phyloP scores from a whole-genome alignment of 2,329 filamentous ascomycete species.

The Sporothrix protearum region DNA sequence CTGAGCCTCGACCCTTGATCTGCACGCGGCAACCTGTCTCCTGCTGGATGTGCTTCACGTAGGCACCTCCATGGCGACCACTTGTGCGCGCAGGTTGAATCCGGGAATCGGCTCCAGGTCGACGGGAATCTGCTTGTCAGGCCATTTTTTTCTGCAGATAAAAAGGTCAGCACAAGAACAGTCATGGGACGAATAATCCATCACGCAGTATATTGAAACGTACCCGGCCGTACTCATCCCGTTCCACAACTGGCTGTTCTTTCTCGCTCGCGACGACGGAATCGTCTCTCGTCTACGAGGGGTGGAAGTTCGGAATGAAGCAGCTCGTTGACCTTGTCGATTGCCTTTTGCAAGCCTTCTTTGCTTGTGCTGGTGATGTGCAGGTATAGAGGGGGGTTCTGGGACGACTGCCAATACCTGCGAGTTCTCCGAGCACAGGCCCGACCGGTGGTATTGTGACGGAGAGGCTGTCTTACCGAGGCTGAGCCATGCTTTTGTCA shows the following conservation, averaged over 20 bases:
- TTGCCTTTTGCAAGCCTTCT: constrained; percentile 83
- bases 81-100: constrained; percentile 93
- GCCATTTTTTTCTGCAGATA: constrained; percentile 88
- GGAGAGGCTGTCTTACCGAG: constrained; percentile 54
- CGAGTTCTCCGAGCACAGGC: not conserved
- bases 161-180: not conserved
- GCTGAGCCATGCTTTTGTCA: constrained; percentile 97
- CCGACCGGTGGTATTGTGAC: too few species aligned
- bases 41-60: constrained; percentile 97
- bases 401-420: constrained; percentile 22
- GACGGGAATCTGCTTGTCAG: constrained; percentile 90
- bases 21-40: constrained; percentile 94
- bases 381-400: constrained; percentile 92
- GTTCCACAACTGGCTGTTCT: constrained; percentile 57
- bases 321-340: constrained; percentile 84
- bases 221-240: constrained; percentile 88
- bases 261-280: constrained; percentile 73
- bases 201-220: constrained; percentile 6
- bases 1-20: constrained; percentile 94
- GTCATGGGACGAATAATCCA: not conserved
- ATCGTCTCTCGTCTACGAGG: constrained; percentile 88
- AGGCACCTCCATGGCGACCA: constrained; percentile 88
- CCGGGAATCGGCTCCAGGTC: constrained; percentile 85
- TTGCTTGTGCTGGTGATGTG: constrained; percentile 93
- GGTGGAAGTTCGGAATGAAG: constrained; percentile 96